These are phyloP conservation scores for Metschnikowia vanudenii DNA, from an alignment of 805 yeast species.

Conservation along the genomic window DNA sequence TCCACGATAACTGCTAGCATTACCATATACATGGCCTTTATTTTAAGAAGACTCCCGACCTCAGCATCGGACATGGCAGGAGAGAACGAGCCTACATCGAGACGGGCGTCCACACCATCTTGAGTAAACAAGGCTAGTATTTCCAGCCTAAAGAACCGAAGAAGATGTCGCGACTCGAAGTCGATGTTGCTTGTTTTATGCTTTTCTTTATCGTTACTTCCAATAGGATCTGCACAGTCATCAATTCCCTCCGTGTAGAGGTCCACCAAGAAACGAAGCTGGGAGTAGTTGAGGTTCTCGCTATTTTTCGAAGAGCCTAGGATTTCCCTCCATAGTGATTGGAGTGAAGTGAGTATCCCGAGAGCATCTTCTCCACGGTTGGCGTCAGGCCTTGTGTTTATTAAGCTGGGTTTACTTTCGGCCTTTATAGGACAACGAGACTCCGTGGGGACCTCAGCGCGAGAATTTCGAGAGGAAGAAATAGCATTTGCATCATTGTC, in stretches of 20 bases:
- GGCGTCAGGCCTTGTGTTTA: neutral
- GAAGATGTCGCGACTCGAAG: slow-evolving; percentile 25
- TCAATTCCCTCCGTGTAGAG: slow-evolving; percentile 21
- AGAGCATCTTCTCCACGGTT: slow-evolving; percentile 13
- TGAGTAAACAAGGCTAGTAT: slow-evolving; percentile 21
- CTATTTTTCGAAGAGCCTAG: slow-evolving; percentile 20
- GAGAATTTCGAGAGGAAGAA: too few relatives aligned
- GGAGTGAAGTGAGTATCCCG: slow-evolving; percentile 21
- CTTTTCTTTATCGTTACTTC: too few relatives aligned
- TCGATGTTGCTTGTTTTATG: neutral
- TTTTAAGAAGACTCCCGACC: slow-evolving; percentile 17
- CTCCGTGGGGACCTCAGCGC: neutral
- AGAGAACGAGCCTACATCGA: slow-evolving; percentile 14
- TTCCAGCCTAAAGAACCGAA: slow-evolving; percentile 26
- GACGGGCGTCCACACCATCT: slow-evolving; percentile 18
- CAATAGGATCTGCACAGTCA: too few relatives aligned
- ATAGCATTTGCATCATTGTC: neutral
- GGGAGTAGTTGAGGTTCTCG: slow-evolving; percentile 22
- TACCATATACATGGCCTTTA: slow-evolving; percentile 29
- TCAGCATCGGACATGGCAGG: slow-evolving; percentile 18
- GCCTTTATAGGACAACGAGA: neutral
- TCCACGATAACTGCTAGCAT: slow-evolving; percentile 33
- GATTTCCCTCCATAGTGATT: slow-evolving; percentile 29
- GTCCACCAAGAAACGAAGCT: slow-evolving; percentile 31
- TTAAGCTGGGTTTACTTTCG: neutral